Conservation (phyloP, 495 filamentous ascomycete genomes). For the Penicillium diatomitis region DNA sequence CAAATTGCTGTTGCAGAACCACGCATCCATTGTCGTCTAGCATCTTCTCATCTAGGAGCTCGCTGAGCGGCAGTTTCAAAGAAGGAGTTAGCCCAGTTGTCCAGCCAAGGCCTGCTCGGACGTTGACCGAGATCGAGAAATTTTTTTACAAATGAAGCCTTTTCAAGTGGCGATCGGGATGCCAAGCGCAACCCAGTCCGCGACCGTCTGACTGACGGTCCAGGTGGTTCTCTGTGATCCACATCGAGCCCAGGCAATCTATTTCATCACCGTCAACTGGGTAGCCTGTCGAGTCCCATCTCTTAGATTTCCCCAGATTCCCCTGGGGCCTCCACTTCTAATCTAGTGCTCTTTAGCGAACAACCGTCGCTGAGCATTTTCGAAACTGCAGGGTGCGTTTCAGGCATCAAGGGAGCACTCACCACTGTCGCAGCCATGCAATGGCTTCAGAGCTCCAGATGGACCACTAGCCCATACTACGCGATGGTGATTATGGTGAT, state of each 20-base stretch:
- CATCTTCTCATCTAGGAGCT: too few relatives aligned
- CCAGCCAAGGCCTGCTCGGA: conserved; percentile 1
- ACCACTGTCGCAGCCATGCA: conserved; percentile 8
- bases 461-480: conserved; percentile 33
- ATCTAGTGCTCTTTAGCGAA: background rate
- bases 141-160: background rate
- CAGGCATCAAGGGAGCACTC: too few relatives aligned
- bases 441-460: conserved; percentile 26
- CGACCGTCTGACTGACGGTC: background rate
- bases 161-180: conserved; percentile 4
- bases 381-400: too few relatives aligned
- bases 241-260: background rate
- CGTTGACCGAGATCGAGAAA: conserved; percentile 5
- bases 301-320: conserved; percentile 5
- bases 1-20: too few relatives aligned
- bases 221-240: background rate
- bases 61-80: too few relatives aligned
- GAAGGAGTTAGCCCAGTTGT: too few relatives aligned
- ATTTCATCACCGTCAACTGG: background rate
- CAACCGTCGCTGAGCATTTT: too few relatives aligned
- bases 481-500: conserved; percentile 31
- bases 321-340: conserved; percentile 2
- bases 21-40: too few relatives aligned
- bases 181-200: conserved; percentile 2
- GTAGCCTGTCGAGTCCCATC: conserved; percentile 5